phyloP scores from a whole-genome alignment of 192 early-diverging fungal genomes.

The Coemansia asiatica region DNA sequence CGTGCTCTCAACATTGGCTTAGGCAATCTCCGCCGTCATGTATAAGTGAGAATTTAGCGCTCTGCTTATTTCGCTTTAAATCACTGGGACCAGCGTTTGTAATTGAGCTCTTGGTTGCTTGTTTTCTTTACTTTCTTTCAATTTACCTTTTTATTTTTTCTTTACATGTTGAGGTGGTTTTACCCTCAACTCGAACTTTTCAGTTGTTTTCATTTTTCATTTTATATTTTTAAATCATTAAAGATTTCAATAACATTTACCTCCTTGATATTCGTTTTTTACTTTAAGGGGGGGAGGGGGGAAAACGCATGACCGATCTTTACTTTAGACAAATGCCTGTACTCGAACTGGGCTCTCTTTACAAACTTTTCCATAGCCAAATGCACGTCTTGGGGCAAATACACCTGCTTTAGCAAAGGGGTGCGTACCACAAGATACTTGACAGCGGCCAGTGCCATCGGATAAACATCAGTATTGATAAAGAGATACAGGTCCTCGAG shows the following conservation, averaged over 20 bases:
- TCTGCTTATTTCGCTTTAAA: too few species aligned
- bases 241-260: constrained; percentile 1
- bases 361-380: neutral
- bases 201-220: neutral
- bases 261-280: too few species aligned
- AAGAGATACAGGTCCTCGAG: neutral
- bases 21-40: constrained; percentile 44
- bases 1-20: constrained; percentile 51
- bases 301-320: neutral
- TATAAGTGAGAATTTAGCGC: constrained; percentile 12
- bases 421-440: constrained; percentile 7
- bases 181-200: neutral
- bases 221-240: neutral
- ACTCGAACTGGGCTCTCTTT: neutral
- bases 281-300: neutral
- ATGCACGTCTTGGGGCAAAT: neutral
- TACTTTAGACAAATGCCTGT: neutral
- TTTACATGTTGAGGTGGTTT: neutral
- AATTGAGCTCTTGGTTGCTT: neutral
- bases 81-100: neutral
- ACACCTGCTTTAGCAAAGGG: neutral
- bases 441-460: neutral
- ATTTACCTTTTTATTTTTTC: constrained; percentile 1
- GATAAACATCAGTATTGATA: constrained; percentile 3
- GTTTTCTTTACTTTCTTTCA: constrained; percentile 1